Evolutionary conservation across 257 asterid species (phyloP), one percentile per base, ranked within the genome.

Genomic region (Przewalskia tangutica): DNA sequence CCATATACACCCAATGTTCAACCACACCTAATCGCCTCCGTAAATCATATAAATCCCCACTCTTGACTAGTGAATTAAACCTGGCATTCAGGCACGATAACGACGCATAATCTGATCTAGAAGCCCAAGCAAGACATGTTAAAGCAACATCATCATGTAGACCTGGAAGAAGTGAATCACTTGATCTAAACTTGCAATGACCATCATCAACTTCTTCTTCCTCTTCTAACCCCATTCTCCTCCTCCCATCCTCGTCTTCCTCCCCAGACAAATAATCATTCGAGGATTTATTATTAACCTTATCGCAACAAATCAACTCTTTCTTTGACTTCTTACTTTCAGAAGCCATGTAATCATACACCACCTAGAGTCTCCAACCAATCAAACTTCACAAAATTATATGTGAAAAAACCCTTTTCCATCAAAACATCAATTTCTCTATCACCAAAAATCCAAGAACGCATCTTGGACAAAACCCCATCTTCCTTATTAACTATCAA

Each of bases 1-100:
- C 97, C 94, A 94, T 90, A 77, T 94, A 94, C 66, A 92, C 97
- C 98, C 97, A 92, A 81, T 92, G 97, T 90, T 94, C 97, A 70
- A 89, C 86, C 59, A 89, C 77, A 58, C 89, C 84, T 84, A 91
- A 79, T 82, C 88, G 97, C 87, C 95, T 92, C 51, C 97, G 85
- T 80, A 92, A 80, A 86, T 90, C 97, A 76, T 94, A 94, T 68
- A 94, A 86, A 83, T 87, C 89, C 27, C 97, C 97, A 81, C 89
- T 89, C 68, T 85, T 89, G 27, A 91, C 83, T 67, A 94, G 87
- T 62, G 53, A 83, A 81, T 91, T 91, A 76, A 88, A 94, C 80
- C 87, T 90, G 48, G 50, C 51, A 80, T 90, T 94, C 76, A 90
- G 82, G 87, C 95, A 92, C 11, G 91, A 89, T 50, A 92, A 85